These are phyloP conservation scores for Vigna unguiculata DNA, from an alignment of 306 rosid species.

Conservation along the genomic window DNA sequence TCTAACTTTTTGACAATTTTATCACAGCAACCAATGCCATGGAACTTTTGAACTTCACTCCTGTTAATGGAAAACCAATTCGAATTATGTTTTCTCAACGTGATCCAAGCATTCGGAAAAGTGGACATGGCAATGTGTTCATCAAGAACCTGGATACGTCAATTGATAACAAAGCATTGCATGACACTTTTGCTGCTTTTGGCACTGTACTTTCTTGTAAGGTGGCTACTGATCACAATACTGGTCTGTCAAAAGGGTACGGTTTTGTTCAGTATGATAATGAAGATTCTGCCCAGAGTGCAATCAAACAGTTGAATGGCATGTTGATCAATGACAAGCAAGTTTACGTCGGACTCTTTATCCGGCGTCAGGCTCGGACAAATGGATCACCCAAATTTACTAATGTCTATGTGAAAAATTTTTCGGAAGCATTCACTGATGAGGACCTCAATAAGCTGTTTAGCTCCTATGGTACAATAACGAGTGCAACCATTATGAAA, in stretches of 20 bases:
- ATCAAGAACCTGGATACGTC: conserved; percentile 76
- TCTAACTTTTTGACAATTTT: neutral
- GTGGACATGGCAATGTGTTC: conserved; percentile 80
- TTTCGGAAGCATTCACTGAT: conserved; percentile 59
- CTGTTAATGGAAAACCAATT: conserved; percentile 32
- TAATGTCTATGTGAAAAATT: conserved; percentile 80
- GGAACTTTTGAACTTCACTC: conserved; percentile 29
- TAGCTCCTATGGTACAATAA: conserved; percentile 62
- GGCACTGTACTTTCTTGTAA: conserved; percentile 88
- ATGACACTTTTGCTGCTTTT: conserved; percentile 77
- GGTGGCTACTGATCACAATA: conserved; percentile 64
- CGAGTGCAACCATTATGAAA: conserved; percentile 69
- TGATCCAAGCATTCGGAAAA: conserved; percentile 83
- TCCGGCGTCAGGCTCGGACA: conserved; percentile 51
- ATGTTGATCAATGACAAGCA: conserved; percentile 80
- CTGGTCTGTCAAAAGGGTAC: conserved; percentile 79
- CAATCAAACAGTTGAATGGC: conserved; percentile 70
- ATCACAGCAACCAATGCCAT: conserved; percentile 26
- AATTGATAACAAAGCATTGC: conserved; percentile 83
- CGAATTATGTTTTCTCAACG: conserved; percentile 89
- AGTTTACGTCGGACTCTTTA: conserved; percentile 70
- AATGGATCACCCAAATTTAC: conserved; percentile 69
- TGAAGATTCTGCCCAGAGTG: conserved; percentile 69
- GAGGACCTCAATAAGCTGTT: conserved; percentile 69
- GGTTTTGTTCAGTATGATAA: conserved; percentile 86